Conservation (phyloP, 2,329 filamentous ascomycete genomes). For the Alternaria arborescens region DNA sequence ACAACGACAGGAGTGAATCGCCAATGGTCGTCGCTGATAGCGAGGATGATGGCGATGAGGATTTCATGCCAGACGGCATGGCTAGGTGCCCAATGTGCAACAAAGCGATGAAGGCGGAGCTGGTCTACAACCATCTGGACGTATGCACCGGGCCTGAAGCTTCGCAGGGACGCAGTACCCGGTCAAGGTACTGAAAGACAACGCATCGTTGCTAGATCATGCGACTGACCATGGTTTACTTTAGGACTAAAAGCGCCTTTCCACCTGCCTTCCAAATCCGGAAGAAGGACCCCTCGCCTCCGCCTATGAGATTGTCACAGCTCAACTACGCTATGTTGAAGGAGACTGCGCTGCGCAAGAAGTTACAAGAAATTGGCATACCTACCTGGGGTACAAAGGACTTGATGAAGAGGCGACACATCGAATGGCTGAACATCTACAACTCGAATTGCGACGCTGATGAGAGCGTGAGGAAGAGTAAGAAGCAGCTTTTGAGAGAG, state of each 20-base stretch:
- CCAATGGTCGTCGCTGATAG: slow-evolving; percentile 51
- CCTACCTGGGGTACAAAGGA: slow-evolving; percentile 72
- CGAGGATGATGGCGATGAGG: slow-evolving; percentile 53
- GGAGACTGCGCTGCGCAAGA: slow-evolving; percentile 79
- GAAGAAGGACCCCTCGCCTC: slow-evolving; percentile 53
- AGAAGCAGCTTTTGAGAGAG: slow-evolving; percentile 77
- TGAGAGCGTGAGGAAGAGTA: slow-evolving; percentile 67
- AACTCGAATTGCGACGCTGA: slow-evolving; percentile 95
- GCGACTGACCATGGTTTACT: slow-evolving; percentile 15
- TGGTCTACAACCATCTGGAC: slow-evolving; percentile 84
- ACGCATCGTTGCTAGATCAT: not conserved
- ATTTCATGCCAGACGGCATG: slow-evolving; percentile 70
- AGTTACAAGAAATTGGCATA: slow-evolving; percentile 81
- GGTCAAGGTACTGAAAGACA: slow-evolving; percentile 38
- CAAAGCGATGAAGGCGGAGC: slow-evolving; percentile 78
- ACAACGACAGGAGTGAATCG: slow-evolving; percentile 37
- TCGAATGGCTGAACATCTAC: slow-evolving; percentile 94
- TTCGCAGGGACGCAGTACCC: slow-evolving; percentile 38
- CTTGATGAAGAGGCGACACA: slow-evolving; percentile 80
- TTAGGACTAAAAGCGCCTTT: slow-evolving; percentile 34
- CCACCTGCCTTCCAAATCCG: slow-evolving; percentile 32
- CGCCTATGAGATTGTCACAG: slow-evolving; percentile 66
- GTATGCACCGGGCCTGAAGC: slow-evolving; percentile 60
- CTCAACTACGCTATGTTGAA: slow-evolving; percentile 89
- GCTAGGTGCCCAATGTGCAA: slow-evolving; percentile 86